A percentile compares a stretch with the other conserved stretches of the same genome.
Conservation (phyloP, 371 early-diverging fungal genomes). For the Rhizomucor pusillus region DNA sequence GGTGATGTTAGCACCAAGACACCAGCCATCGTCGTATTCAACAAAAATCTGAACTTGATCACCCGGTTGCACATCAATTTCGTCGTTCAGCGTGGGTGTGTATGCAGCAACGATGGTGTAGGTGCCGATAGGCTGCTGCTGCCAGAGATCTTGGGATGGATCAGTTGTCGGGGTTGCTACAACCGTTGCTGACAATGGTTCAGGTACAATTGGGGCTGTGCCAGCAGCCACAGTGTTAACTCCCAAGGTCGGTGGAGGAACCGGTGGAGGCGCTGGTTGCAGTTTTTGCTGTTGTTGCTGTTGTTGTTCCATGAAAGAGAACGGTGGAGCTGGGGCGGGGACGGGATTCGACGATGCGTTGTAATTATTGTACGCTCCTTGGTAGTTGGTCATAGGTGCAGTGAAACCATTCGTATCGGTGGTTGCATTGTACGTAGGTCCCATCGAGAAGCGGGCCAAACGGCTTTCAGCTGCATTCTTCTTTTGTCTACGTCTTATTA, state of each 20-base stretch:
- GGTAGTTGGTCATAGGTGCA: constrained; percentile 3
- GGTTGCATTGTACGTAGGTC: constrained; percentile 15
- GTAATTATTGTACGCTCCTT: not conserved
- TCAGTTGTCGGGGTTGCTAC: not conserved
- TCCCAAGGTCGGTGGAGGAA: not conserved
- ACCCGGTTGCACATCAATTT: constrained; percentile 26
- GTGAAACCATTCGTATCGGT: constrained; percentile 3
- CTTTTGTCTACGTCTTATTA: constrained; percentile 17
- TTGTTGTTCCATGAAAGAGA: constrained; percentile 1
- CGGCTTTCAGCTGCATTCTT: constrained; percentile 7
- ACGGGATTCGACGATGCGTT: not conserved
- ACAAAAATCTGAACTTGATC: constrained; percentile 25
- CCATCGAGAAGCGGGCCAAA: constrained; percentile 16
- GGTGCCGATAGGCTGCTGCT: constrained; percentile 30
- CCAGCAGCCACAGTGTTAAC: constrained; percentile 2
- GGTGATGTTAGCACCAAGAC: constrained; percentile 16
- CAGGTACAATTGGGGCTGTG: constrained; percentile 4
- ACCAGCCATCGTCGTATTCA: constrained; percentile 31
- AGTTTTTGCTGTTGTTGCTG: constrained; percentile 1
- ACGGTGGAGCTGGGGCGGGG: not conserved
- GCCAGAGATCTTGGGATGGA: constrained; percentile 3
- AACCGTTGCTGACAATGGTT: constrained; percentile 4
- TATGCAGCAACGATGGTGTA: constrained; percentile 42
- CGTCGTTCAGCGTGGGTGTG: constrained; percentile 22
- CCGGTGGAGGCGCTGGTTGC: not conserved